Evolutionary conservation across 768 basidiomycete genomes (phyloP), one percentile per base, ranked within the genome.

Genomic region (Leccinum rimulosum): DNA sequence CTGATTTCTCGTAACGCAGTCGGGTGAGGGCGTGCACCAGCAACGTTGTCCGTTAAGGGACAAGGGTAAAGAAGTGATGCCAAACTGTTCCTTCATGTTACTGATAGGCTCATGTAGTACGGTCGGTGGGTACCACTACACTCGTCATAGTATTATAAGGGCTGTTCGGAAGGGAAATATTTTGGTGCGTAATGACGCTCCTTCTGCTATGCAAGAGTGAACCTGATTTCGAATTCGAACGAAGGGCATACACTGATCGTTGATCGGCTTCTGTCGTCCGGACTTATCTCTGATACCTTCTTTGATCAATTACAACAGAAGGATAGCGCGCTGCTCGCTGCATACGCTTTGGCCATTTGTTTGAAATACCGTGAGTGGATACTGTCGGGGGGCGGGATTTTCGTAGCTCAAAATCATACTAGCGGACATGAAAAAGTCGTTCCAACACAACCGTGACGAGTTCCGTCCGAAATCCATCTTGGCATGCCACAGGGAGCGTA

Each of bases 131-230:
- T 7, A 28, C 28, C 28, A 28, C 28, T 7, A 28, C 28, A 28
- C 28, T 28, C 28, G 28, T 28, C 28, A 28, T 28, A 28, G 28
- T 28, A 28, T 28, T 28, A 28, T 28, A 28, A 28, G 8, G 28
- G 28, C 28, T 28, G 28, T 28, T 28, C 28, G 28, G 28, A 28
- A 28, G 28, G 28, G 28, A 22, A 28, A 28, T 28, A 28, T 28
- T 28, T 28, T 28, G 28, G 28, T 61, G 19, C 68, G 68, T 12
- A 68, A 47, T 68, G 55, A 70, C 68, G 0, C n/a, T 69, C 33
- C 6, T 68, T 35, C 64, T 61, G 19, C 55, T 69, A n/a, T 64
- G 61, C 53, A 60, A 68, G 22, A 63, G 68, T 70, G 12, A 28
- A 61, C 40, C 2, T 31, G 10, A 4, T 19, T 31, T 40, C 3